These are phyloP conservation scores for Trametes maxima DNA, from an alignment of 768 basidiomycete species.

Conservation along the genomic window DNA sequence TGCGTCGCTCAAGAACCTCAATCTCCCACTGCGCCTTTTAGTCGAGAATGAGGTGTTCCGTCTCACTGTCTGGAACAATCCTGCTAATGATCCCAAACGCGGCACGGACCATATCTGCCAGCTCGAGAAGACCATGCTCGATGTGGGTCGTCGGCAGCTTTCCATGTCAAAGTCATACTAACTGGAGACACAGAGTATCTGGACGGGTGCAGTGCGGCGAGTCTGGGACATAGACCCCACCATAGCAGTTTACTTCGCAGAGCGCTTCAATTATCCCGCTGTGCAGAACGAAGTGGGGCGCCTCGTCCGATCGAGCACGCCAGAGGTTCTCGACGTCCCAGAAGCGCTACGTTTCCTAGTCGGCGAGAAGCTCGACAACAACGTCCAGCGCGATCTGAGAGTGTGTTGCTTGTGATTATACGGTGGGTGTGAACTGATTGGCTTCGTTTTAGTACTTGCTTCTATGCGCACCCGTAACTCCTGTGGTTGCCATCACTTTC, in stretches of 20 bases:
- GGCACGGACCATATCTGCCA: conserved; percentile 60
- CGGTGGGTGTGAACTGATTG: not conserved
- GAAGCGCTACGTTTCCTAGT: conserved; percentile 83
- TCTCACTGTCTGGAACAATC: conserved; percentile 89
- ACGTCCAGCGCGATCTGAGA: conserved; percentile 70
- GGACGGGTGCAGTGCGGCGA: conserved; percentile 68
- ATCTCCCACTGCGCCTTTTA: conserved; percentile 76
- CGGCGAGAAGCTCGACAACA: conserved; percentile 65
- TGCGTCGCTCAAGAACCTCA: conserved; percentile 63
- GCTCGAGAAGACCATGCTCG: conserved; percentile 59
- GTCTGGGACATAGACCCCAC: conserved; percentile 85
- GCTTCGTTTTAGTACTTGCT: conserved; percentile 65
- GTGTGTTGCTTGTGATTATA: conserved; percentile 42
- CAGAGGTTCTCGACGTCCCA: conserved; percentile 69
- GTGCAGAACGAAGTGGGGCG: conserved; percentile 74
- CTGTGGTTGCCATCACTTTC: conserved; percentile 76
- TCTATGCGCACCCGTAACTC: conserved; percentile 88
- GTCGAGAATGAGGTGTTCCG: conserved; percentile 91
- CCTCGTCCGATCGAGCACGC: conserved; percentile 72
- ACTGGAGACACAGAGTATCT: conserved; percentile 50
- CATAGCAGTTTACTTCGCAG: conserved; percentile 80
- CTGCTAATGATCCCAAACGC: conserved; percentile 72
- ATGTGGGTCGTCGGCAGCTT: conserved; percentile 46
- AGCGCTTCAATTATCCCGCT: conserved; percentile 76
- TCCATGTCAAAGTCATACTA: not conserved